Base-by-base conservation (phyloP, 2,329 filamentous ascomycete species). In the Atkinsonella hypoxylon region DNA sequence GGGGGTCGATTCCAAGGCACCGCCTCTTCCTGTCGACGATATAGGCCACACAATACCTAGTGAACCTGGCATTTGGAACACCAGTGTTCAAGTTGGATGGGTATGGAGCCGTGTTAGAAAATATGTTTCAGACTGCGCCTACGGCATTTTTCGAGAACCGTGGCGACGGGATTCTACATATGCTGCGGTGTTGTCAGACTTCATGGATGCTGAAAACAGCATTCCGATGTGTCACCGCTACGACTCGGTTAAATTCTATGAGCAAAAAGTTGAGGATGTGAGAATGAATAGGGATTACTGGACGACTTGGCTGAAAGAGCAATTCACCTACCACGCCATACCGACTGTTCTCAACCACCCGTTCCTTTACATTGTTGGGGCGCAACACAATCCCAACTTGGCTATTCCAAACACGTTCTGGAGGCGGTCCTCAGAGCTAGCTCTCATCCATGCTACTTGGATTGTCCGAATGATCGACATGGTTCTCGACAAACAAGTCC, bases 321-420 rank as follows among this genome's bases (percentile, higher is more conserved):
- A 77, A 54, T 75, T 77, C 55, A 75, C 70, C 1, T 77, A 77
- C 57, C 74, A 77, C 47, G 68, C 68, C 12, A 76, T 77, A 45
- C 66, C 69, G 11, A 74, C 72, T 0, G 70, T 76, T 2, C 59
- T 77, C 36, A 77, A 77, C 55, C 74, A 77, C 50, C 74, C 74
- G 0, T 77, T 77, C 53, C 64, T 77, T 8, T 76, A 77, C 57
- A 75, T 76, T 13, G 66, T 75, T 12, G 72, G 71, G 2, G 72
- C 74, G 1, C 73, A 76, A 54, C 69, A 75, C 59, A 76, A 76
- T 47, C 67, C 70, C 3, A 76, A 76, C 45, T 58, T 76, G 30
- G 70, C 70, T 0, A 76, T 76, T 6, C 74, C 74, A 0, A 77
- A 77, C 50, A 74, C 72, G 0, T 78, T 78, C 51, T 78, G 75